Evolutionary conservation across 306 rosid species (phyloP).

Genomic region (Lithocarpus polystachyus): DNA sequence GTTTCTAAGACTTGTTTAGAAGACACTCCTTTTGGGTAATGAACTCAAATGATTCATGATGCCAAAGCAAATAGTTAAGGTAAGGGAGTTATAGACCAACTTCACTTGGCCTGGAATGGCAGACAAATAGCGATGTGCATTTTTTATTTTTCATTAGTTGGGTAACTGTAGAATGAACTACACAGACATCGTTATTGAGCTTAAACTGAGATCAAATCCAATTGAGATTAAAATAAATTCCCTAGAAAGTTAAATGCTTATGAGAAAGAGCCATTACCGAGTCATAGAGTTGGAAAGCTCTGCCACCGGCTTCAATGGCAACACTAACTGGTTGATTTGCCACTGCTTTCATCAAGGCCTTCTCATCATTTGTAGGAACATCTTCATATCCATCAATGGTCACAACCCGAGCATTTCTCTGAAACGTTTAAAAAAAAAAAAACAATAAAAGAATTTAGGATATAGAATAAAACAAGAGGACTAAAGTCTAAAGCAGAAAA

Average conservation of each 20-base stretch:
- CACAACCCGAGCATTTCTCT: slow-evolving; percentile 76
- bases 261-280: slow-evolving; percentile 42
- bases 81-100: background rate
- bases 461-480: background rate
- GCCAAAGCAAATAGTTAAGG: background rate
- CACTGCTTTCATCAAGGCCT: slow-evolving; percentile 66
- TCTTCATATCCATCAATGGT: slow-evolving; percentile 75
- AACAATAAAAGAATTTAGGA: background rate
- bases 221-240: background rate
- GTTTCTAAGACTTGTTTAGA: background rate
- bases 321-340: slow-evolving; percentile 76
- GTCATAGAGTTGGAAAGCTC: slow-evolving; percentile 76
- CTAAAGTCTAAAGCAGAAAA: background rate
- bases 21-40: background rate
- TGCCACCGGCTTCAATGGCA: slow-evolving; percentile 97
- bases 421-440: background rate
- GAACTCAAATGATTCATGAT: background rate
- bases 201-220: background rate
- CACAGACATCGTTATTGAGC: background rate
- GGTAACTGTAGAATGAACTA: background rate
- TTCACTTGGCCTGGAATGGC: background rate
- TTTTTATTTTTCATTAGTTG: background rate
- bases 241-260: background rate
- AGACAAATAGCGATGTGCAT: background rate
- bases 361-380: slow-evolving; percentile 75